These are phyloP conservation scores for Didymella pinodella DNA, from an alignment of 2,329 filamentous ascomycete genomes.

Conservation along the genomic window DNA sequence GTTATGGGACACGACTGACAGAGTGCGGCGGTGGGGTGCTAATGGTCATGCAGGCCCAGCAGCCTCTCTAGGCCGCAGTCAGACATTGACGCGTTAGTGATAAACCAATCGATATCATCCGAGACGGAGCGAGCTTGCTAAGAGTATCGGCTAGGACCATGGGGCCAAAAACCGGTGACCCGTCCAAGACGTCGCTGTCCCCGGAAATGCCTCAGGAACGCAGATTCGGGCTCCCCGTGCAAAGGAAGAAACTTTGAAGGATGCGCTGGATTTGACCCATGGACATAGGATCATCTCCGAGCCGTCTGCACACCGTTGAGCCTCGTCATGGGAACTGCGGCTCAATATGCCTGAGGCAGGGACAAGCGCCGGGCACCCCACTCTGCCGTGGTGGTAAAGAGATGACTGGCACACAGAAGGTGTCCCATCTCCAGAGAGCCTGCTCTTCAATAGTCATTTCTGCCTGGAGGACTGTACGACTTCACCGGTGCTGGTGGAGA, in stretches of 20 bases:
- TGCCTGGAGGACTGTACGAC: constrained; percentile 39
- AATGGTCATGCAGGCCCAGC: not conserved
- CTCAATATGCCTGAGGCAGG: not conserved
- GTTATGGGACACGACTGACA: not conserved
- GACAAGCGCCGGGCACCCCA: not conserved
- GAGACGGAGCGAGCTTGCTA: constrained; percentile 10
- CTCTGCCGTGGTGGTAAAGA: not conserved
- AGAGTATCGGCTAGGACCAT: constrained; percentile 29
- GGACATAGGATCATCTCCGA: not conserved
- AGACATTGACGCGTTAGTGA: not conserved
- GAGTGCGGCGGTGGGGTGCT: not conserved
- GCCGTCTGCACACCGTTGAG: constrained; percentile 5
- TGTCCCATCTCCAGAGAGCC: constrained; percentile 6
- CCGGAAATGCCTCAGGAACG: constrained; percentile 17
- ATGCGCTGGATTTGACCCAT: not conserved
- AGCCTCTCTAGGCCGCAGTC: constrained; percentile 1
- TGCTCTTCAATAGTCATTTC: constrained; percentile 33
- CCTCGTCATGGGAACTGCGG: not conserved
- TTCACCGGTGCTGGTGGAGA: constrained; percentile 47
- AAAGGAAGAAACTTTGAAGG: not conserved
- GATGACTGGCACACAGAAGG: not conserved
- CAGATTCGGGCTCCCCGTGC: constrained; percentile 3
- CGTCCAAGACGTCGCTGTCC: constrained; percentile 21
- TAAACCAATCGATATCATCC: constrained; percentile 17
- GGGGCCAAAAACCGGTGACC: constrained; percentile 35